These are phyloP conservation scores for Aspergillus pseudoterreus DNA, from an alignment of 2,329 filamentous ascomycete species.

Conservation along the genomic window DNA sequence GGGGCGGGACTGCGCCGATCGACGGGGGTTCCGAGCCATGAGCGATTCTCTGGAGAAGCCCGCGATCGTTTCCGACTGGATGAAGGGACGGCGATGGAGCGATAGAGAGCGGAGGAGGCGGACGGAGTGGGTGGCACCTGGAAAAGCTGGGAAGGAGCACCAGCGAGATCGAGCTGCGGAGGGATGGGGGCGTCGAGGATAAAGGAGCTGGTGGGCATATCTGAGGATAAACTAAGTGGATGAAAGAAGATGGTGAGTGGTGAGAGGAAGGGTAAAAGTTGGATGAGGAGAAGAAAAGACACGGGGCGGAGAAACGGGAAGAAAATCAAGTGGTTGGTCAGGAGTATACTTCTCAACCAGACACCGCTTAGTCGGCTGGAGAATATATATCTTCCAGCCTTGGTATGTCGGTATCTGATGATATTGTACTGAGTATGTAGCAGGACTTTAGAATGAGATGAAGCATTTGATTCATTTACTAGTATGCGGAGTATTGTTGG, in stretches of 20 bases:
- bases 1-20: constrained; percentile 32
- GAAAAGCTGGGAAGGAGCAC: constrained; percentile 36
- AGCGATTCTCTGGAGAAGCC: constrained; percentile 23
- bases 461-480: no score
- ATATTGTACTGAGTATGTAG: no score
- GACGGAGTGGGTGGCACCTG: constrained; percentile 31
- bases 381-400: no score
- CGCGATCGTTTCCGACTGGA: constrained; percentile 29
- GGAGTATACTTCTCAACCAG: no score
- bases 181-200: constrained; percentile 34
- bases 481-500: no score
- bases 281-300: constrained; percentile 1
- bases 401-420: no score
- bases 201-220: constrained; percentile 30
- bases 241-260: neutral
- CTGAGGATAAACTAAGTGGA: neutral
- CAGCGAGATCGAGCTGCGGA: constrained; percentile 37
- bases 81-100: constrained; percentile 27
- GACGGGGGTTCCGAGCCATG: constrained; percentile 21
- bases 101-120: constrained; percentile 36
- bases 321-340: constrained; percentile 4
- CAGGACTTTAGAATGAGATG: no score
- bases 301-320: neutral
- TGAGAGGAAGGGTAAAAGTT: neutral
- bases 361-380: no score